Conservation (phyloP, 371 early-diverging fungal genomes). For the Vairimorpha necatrix region DNA sequence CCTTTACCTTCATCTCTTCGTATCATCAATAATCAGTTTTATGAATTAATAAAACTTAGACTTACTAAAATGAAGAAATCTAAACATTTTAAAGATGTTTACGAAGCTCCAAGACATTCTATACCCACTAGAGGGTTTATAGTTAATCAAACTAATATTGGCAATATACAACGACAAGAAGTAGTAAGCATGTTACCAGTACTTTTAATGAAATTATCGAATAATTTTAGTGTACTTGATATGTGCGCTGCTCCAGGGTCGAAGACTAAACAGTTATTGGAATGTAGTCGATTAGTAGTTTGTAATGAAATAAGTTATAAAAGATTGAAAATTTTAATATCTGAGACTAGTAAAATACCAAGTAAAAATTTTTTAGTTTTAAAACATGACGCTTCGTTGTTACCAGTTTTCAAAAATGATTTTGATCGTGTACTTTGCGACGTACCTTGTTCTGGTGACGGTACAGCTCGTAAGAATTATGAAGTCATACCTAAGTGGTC, state of each 20-base stretch:
- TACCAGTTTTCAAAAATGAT: constrained; percentile 69
- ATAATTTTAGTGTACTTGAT: constrained; percentile 72
- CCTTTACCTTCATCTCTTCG: constrained; percentile 59
- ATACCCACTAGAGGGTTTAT: constrained; percentile 50
- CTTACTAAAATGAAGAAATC: constrained; percentile 36
- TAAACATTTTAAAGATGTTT: constrained; percentile 27
- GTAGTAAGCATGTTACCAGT: constrained; percentile 96
- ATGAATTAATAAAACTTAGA: constrained; percentile 29
- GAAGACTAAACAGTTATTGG: constrained; percentile 74
- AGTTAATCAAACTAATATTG: constrained; percentile 65
- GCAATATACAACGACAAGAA: constrained; percentile 90
- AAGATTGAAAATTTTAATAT: constrained; percentile 83
- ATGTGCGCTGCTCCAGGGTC: constrained; percentile 71
- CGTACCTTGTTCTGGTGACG: constrained; percentile 92
- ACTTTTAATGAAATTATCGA: constrained; percentile 79
- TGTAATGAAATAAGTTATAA: constrained; percentile 88
- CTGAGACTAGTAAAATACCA: constrained; percentile 81
- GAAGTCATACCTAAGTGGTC: constrained; percentile 81
- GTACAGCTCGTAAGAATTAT: constrained; percentile 90
- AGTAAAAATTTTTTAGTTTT: constrained; percentile 83
- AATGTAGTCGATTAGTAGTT: constrained; percentile 76
- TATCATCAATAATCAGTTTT: constrained; percentile 36
- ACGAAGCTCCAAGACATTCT: constrained; percentile 5
- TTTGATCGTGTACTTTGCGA: constrained; percentile 79
- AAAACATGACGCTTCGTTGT: constrained; percentile 82